phyloP scores from a whole-genome alignment of 73 alveolate species.

The Tetrahymena borealis region DNA sequence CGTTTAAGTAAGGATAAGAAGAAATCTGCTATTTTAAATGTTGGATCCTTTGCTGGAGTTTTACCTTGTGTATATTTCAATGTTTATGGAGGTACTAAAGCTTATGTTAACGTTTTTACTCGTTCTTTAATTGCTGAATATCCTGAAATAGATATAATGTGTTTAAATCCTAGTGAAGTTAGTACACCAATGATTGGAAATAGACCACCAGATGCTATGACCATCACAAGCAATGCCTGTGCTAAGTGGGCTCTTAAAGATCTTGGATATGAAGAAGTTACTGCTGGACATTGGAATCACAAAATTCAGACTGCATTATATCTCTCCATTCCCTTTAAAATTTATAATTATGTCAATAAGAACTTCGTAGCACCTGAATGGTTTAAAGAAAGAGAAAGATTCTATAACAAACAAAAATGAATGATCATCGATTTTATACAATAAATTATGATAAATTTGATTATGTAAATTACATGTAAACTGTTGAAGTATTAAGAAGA shows the following conservation, averaged over 20 bases:
- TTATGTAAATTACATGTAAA: too few species aligned
- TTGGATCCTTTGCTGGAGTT: constrained; percentile 32
- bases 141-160: not conserved
- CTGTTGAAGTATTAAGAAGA: too few species aligned
- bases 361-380: not conserved
- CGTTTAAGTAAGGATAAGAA: not conserved
- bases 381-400: not conserved
- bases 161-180: not conserved
- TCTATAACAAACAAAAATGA: not conserved
- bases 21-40: constrained; percentile 36
- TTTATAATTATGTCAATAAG: constrained; percentile 2
- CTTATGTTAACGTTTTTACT: not conserved
- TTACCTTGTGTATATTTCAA: constrained; percentile 12
- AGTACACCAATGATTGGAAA: constrained; percentile 13
- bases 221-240: constrained; percentile 16
- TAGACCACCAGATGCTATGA: constrained; percentile 19
- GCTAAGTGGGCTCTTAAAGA: constrained; percentile 21
- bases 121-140: not conserved
- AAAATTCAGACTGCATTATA: constrained; percentile 15
- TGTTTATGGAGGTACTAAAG: constrained; percentile 7
- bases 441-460: too few species aligned
- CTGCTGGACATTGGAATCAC: constrained; percentile 49
- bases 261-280: constrained; percentile 18
- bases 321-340: not conserved
- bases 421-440: too few species aligned